Evolutionary conservation across 306 rosid genomes (phyloP).

Genomic region (Fagus sylvatica): DNA sequence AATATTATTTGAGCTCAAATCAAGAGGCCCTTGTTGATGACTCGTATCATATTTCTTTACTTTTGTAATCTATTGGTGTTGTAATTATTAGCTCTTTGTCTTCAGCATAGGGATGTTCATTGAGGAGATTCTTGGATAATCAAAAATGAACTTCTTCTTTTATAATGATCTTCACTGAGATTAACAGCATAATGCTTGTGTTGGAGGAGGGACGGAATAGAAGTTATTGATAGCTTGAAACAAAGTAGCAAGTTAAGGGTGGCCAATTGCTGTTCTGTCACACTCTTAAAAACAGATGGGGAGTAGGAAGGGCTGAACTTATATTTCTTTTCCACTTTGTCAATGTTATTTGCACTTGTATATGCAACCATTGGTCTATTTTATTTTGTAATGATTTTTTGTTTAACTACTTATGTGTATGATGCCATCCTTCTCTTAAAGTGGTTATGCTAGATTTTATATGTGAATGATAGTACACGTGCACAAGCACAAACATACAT

Average conservation of each 20-base stretch:
- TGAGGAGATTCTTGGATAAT: not conserved
- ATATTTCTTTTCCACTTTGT: not conserved
- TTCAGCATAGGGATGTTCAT: not conserved
- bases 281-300: not conserved
- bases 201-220: not conserved
- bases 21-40: not conserved
- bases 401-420: not conserved
- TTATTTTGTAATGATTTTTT: not conserved
- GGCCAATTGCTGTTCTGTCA: not conserved
- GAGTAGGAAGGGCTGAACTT: not conserved
- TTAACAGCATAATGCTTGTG: not conserved
- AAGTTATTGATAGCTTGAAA: not conserved
- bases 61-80: not conserved
- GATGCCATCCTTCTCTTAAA: not conserved
- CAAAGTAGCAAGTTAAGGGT: not conserved
- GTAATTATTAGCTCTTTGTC: not conserved
- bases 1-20: not conserved
- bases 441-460: not conserved
- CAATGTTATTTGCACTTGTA: conserved; percentile 5
- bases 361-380: not conserved
- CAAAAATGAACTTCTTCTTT: not conserved
- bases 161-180: not conserved
- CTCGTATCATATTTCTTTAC: not conserved
- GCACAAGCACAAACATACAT: conserved; percentile 2
- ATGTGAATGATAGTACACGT: not conserved